These are phyloP conservation scores for Allium fistulosum DNA, from an alignment of 106 monocot genomes.

Conservation along the genomic window DNA sequence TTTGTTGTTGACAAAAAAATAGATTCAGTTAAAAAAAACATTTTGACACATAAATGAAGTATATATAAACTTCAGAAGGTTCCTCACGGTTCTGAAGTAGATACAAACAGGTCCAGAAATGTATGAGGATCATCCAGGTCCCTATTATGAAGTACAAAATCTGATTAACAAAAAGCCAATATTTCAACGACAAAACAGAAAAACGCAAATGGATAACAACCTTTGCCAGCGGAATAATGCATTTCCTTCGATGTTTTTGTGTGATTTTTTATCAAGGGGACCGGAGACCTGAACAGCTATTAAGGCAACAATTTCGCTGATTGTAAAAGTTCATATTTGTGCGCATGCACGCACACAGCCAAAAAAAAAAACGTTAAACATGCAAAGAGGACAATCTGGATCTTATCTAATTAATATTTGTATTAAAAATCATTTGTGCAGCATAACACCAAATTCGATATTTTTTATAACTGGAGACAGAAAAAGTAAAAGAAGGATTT, in stretches of 20 bases:
- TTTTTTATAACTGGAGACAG: no score
- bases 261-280: slow-evolving; percentile 31
- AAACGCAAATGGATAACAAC: slow-evolving; percentile 17
- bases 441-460: no score
- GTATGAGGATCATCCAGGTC: slow-evolving; percentile 94
- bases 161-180: not conserved
- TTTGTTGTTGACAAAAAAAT: not conserved
- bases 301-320: slow-evolving; percentile 26
- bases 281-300: slow-evolving; percentile 47
- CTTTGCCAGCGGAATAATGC: slow-evolving; percentile 97
- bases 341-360: no score
- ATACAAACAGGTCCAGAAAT: slow-evolving; percentile 80
- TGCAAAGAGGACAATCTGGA: no score
- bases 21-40: not conserved
- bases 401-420: no score
- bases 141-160: slow-evolving; percentile 24
- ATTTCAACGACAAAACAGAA: not conserved
- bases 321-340: not conserved
- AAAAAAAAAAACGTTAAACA: no score
- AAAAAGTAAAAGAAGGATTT: no score
- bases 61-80: not conserved
- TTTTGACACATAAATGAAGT: not conserved
- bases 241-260: slow-evolving; percentile 46
- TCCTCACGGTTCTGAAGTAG: slow-evolving; percentile 69
- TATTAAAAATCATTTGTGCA: no score